phyloP scores from a whole-genome alignment of 1,284 basidiomycete genomes.

The Sanguinoderma infundibulare region DNA sequence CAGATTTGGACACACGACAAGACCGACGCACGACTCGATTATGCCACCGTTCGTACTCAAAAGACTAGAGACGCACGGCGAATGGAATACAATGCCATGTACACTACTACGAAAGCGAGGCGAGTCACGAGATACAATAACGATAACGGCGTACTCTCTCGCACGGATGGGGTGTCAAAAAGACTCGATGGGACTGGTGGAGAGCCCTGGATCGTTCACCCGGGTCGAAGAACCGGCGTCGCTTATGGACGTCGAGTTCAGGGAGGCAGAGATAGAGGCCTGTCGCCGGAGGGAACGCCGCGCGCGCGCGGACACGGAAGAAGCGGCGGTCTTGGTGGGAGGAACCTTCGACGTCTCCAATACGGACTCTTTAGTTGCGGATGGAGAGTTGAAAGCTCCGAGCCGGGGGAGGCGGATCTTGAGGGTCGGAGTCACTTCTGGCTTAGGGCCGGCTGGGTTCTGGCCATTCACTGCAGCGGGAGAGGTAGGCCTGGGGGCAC shows the following conservation, averaged over 20 bases:
- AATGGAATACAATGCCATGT: constrained; percentile 20
- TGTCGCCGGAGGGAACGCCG: constrained; percentile 26
- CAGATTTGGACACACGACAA: neutral
- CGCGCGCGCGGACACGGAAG: constrained; percentile 14
- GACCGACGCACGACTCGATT: neutral
- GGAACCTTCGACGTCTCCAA: constrained; percentile 12
- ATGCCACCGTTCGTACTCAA: neutral
- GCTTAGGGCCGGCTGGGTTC: constrained; percentile 4
- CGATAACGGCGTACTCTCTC: constrained; percentile 23
- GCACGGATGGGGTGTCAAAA: constrained; percentile 10
- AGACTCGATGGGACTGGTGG: constrained; percentile 19
- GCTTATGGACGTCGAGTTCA: constrained; percentile 25
- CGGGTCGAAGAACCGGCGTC: constrained; percentile 20
- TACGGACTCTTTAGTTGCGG: constrained; percentile 10
- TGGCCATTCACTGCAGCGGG: constrained; percentile 19
- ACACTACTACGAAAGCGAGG: constrained; percentile 19
- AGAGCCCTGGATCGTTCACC: constrained; percentile 13
- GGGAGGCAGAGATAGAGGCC: constrained; percentile 21
- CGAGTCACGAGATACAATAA: constrained; percentile 26
- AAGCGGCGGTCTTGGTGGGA: constrained; percentile 9
- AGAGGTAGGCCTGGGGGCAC: constrained; percentile 13
- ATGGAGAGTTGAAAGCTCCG: constrained; percentile 29
- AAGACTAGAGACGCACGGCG: neutral
- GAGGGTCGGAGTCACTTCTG: constrained; percentile 45
- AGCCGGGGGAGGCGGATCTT: constrained; percentile 63